These are phyloP conservation scores for Saturnispora silvae DNA, from an alignment of 805 yeast species.

Conservation along the genomic window DNA sequence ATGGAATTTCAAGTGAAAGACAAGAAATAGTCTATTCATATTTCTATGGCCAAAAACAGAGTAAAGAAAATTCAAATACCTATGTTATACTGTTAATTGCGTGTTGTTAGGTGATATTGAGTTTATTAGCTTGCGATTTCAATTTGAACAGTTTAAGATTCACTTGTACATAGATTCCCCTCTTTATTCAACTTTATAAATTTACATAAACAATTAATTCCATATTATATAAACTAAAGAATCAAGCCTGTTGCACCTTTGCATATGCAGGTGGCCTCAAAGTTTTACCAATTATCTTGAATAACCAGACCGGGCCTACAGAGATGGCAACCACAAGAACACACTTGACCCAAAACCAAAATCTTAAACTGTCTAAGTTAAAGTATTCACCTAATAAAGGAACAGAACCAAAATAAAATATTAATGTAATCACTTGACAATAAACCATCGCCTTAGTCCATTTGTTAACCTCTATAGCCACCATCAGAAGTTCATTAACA, in stretches of 20 bases:
- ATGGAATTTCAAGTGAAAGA: conserved; percentile 70
- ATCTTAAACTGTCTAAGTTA: conserved; percentile 42
- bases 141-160: too few species aligned
- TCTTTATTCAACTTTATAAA: too few species aligned
- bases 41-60: too few species aligned
- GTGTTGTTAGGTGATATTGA: too few species aligned
- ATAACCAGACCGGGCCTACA: conserved; percentile 82
- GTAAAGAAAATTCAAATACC: too few species aligned
- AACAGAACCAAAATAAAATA: conserved; percentile 57
- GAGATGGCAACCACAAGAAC: conserved; percentile 56
- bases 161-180: too few species aligned
- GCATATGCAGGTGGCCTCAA: conserved; percentile 94
- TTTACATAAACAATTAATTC: too few species aligned
- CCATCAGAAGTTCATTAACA: conserved; percentile 85
- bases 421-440: conserved; percentile 60
- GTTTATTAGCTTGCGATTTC: too few species aligned
- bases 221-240: too few species aligned
- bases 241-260: conserved; percentile 73
- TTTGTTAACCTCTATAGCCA: conserved; percentile 81
- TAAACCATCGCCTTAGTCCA: conserved; percentile 77
- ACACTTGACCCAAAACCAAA: conserved; percentile 57
- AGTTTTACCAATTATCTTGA: conserved; percentile 61
- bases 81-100: too few species aligned
- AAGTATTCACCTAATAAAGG: conserved; percentile 87
- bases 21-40: not conserved